These are phyloP conservation scores for Calonectria pauciramosa DNA, from an alignment of 2,329 filamentous ascomycete species.

Conservation along the genomic window DNA sequence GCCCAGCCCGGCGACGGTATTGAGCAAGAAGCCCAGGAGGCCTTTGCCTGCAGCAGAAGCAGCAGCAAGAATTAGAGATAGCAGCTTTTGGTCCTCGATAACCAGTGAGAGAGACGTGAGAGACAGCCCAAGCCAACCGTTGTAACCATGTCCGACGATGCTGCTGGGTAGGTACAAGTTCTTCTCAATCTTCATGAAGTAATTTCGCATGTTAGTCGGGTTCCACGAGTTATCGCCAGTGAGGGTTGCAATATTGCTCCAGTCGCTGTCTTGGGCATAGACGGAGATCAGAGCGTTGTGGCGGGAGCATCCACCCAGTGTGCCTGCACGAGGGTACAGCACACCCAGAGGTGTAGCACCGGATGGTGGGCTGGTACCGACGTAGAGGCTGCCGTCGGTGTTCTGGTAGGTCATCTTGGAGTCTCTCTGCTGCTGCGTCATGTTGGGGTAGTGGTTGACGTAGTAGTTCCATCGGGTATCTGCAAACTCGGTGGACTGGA, in stretches of 20 bases:
- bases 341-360: constrained; percentile 58
- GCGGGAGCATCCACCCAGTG: constrained; percentile 65
- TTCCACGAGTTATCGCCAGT: constrained; percentile 70
- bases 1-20: not conserved
- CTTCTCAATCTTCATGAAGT: constrained; percentile 67
- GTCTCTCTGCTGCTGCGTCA: constrained; percentile 66
- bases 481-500: constrained; percentile 67
- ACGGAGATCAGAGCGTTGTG: constrained; percentile 74
- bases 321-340: constrained; percentile 61
- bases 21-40: not conserved
- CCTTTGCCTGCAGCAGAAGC: constrained; percentile 47
- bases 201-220: constrained; percentile 69
- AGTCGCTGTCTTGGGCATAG: constrained; percentile 72
- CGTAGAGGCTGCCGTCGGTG: constrained; percentile 64
- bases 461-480: constrained; percentile 74
- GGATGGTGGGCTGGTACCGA: constrained; percentile 55
- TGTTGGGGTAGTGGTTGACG: constrained; percentile 71
- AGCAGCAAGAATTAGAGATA: constrained; percentile 53
- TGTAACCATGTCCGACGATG: constrained; percentile 65
- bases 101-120: constrained; percentile 65
- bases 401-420: constrained; percentile 71
- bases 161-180: constrained; percentile 63
- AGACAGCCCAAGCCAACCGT: constrained; percentile 69
- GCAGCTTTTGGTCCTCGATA: constrained; percentile 64
- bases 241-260: constrained; percentile 64